Evolutionary conservation across 176 grass and related monocot genomes (phyloP), one percentile per base, ranked within the genome.

Genomic region (Rhipidocladum racemiflorum): DNA sequence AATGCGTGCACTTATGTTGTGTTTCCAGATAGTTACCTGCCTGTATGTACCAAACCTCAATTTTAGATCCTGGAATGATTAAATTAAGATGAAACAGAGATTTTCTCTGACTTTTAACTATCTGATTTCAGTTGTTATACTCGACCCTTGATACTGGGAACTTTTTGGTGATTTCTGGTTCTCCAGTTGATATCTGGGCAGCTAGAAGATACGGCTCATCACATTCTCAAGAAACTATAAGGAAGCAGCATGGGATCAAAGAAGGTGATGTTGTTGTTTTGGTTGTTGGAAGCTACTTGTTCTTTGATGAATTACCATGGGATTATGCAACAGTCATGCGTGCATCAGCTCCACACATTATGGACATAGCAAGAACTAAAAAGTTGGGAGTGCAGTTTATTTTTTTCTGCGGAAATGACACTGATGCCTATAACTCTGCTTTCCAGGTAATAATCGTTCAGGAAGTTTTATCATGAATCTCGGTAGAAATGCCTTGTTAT

Each of bases 101-200:
- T 73, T 87, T 69, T 77, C 23, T 80, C 86, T 80, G 35, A 72
- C 83, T 87, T 55, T 21, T 81, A 42, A 49, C 16, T 70, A 43
- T 91, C 51, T 90, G 56, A 70, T 93, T 88, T 85, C 87, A 95
- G 96, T 82, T 99, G 57, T 81, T 99, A 66, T 91, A 99, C 83
- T 85, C 70, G 44, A 34, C 85, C 39, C 85, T 99, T 72, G 96
- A 92, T 90, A 72, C 83, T 76, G 83, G 88, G 56, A 99, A 99
- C 17, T 99, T 95, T 83, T 84, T 93, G 69, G 96, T 99, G 50
- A 95, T 99, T 90, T 64, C 96, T 91, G 89, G 90, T 67, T 89
- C 86, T 79, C 92, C 92, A 56, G 79, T 83, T 65, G 87, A 93
- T 90, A 89, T 88, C 72, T 81, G 85, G 89, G 79, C 91, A 50